phyloP scores from a whole-genome alignment of 176 grass and related monocot species.

The Bothriochloa decipiens region DNA sequence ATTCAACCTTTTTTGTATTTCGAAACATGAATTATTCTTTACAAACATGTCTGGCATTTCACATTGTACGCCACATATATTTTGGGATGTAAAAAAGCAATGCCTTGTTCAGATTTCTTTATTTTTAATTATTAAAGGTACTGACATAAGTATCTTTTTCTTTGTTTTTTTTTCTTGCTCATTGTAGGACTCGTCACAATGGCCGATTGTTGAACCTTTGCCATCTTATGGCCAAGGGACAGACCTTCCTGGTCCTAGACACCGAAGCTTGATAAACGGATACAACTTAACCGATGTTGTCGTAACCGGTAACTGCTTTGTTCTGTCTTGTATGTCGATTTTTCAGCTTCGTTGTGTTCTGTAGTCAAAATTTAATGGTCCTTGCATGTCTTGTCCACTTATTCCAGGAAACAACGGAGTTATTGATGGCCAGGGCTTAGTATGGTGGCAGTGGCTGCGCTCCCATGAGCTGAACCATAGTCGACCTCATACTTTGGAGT shows the following conservation, averaged over 20 bases:
- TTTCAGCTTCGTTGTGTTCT: neutral
- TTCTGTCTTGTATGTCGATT: neutral
- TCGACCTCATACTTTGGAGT: conserved; percentile 85
- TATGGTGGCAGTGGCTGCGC: conserved; percentile 87
- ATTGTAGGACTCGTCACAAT: conserved; percentile 80
- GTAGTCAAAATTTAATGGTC: neutral
- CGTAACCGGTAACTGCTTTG: conserved; percentile 66
- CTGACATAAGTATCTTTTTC: conserved; percentile 1
- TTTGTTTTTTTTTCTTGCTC: conserved; percentile 13
- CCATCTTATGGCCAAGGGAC: conserved; percentile 87
- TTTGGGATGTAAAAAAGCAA: conserved; percentile 25
- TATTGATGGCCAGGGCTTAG: conserved; percentile 79
- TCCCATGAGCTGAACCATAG: conserved; percentile 72
- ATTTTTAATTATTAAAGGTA: conserved; percentile 15
- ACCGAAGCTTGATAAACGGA: conserved; percentile 83
- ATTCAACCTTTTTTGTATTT: conserved; percentile 16
- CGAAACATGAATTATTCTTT: neutral
- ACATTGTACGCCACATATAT: conserved; percentile 4
- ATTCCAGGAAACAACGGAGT: conserved; percentile 71
- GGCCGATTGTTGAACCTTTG: conserved; percentile 78
- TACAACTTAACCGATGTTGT: conserved; percentile 79
- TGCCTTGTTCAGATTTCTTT: neutral
- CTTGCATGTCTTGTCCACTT: neutral
- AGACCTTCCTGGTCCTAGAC: conserved; percentile 77
- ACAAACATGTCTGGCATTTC: conserved; percentile 5